Base-by-base conservation (phyloP, 129 eudicot genomes). In the Artemisia annua region DNA sequence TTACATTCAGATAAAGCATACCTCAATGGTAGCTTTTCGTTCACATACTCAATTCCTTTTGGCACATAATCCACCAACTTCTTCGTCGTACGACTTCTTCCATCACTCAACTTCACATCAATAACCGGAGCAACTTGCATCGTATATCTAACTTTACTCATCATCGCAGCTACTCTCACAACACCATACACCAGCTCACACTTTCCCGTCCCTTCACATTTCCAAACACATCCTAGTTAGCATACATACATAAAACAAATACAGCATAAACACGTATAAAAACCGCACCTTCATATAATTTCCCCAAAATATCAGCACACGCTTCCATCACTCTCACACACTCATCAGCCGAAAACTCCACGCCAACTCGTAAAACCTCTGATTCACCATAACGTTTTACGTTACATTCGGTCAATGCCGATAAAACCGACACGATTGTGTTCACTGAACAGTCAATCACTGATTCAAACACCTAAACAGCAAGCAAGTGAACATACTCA, bases 141-240 rank as follows among this genome's bases (percentile, higher is more conserved):
- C 28, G 71, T 51, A 68, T 67, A 62, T 46, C 22, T 79, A 64
- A 75, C 74, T 69, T 69, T 13, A 48, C 85, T 74, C 18, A 86
- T 86, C 80, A 82, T 79, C 3, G 32, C 86, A 32, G 82, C 89
- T 66, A 69, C 78, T 82, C 86, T 79, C 63, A 88, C 44, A 30
- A 71, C 85, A 72, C 87, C 78, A 15, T 70, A 54, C 65, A 85
- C 77, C 66, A 91, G 79, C 16, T 72, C 62, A 48, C 70, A 52
- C 64, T 82, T 83, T 79, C 76, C 84, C 32, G 15, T 78, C 59
- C 91, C 95, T 83, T 83, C 81, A 82, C 62, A 30, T 81, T 59
- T 70, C 19, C 71, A 26, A 3, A 24, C 28, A 66, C 14, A 75
- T 65, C 55, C 66, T 14, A 69, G 68, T 60, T 67, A 71, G 72